Percentiles rank a stretch among this genome's conserved stretches.
phyloP scores from a whole-genome alignment of 768 basidiomycete species.

The Lenzites betulinus region DNA sequence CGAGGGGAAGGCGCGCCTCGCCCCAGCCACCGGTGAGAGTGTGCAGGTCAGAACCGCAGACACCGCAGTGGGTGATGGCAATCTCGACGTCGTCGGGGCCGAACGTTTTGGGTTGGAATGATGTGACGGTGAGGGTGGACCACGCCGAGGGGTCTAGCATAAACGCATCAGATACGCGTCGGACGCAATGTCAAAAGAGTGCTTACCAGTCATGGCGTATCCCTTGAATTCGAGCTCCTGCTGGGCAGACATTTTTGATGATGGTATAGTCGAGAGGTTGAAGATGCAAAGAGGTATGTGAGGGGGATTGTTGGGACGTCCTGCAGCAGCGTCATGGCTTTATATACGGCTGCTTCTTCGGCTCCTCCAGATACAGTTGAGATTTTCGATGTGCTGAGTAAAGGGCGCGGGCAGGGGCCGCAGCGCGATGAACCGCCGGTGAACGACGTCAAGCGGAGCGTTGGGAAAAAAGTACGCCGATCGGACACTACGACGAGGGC shows the following conservation, averaged over 20 bases:
- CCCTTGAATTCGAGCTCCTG: conserved; percentile 30
- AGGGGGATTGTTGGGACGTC: not conserved
- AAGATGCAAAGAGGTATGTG: not conserved
- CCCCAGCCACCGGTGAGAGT: conserved; percentile 46
- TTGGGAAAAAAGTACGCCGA: not conserved
- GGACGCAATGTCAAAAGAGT: not conserved
- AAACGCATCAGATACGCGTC: not conserved
- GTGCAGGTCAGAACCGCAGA: conserved; percentile 57
- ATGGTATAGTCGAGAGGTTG: not conserved
- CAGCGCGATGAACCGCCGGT: not conserved
- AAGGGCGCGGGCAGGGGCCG: not conserved
- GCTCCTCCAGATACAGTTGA: not conserved
- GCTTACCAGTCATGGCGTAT: conserved; percentile 29
- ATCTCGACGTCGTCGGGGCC: conserved; percentile 59
- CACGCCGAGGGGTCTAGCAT: conserved; percentile 31
- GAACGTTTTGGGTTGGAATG: conserved; percentile 55
- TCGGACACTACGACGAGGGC: not conserved
- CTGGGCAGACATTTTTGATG: conserved; percentile 15
- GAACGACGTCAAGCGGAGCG: conserved; percentile 2
- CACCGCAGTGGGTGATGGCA: conserved; percentile 49
- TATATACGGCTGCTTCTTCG: not conserved
- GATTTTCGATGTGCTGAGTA: conserved; percentile 11
- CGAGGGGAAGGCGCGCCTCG: conserved; percentile 27
- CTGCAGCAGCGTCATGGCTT: not conserved
- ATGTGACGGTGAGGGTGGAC: conserved; percentile 45